Base-by-base conservation (phyloP, 768 basidiomycete genomes). In the Amanita inopinata region DNA sequence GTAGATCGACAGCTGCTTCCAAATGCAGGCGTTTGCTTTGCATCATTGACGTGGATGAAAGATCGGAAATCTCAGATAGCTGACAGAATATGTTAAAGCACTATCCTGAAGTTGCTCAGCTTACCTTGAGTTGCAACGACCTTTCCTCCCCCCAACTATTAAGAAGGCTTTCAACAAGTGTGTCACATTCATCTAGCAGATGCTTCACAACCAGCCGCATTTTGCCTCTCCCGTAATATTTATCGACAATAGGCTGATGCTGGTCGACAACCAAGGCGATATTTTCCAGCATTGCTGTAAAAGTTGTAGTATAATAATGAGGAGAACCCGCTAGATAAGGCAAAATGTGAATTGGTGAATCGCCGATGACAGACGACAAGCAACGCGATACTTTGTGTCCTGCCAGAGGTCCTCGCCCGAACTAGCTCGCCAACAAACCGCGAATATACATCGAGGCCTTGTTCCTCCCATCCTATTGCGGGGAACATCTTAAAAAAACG, bases 401-500 rank as follows among this genome's bases (percentile, higher is more conserved):
- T 34, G 18, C 14, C 30, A 4, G 85, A 82, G 8, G 81, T 71
- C 48, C 87, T 73, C 2, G 82, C 76, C 45, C 83, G 77, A 35
- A 97, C 90, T 34, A 96, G 71, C 51, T 90, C 85, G 6, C 92
- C 82, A 5, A 99, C 90, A 59, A 98, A 99, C 8, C 80, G 74
- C 0, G 91, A 86, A 63, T 99, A 99, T 0, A 83, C 85, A 47
- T 91, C 79, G 18, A 99, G 69, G 1, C 96, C 96, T 60, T 94
- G 87, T 7, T 70, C 65, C 60, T 98, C 92, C 74, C 90, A 96
- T 4, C 90, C 91, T 40, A 99, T 92, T 2, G 81, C 80, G 3
- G 96, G 96, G 60, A 98, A 99, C 2, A 99, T 69, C 59, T 97
- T 92, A 73, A 99, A 99, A 64, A 87, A 98, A 9, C 96, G 80